These are phyloP conservation scores for Hura crepitans DNA, from an alignment of 441 rosid species.

Conservation along the genomic window DNA sequence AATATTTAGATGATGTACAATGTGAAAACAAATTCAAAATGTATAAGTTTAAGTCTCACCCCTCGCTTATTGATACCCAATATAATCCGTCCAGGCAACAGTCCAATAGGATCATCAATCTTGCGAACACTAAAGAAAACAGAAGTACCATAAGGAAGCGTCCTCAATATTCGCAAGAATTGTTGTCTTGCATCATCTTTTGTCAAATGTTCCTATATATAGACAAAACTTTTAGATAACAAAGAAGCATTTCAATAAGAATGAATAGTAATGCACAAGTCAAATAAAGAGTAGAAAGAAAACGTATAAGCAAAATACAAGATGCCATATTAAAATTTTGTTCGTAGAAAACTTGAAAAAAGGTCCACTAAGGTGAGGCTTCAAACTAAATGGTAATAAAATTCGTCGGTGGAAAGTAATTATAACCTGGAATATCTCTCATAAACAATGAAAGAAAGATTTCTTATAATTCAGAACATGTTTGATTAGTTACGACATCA, in stretches of 20 bases:
- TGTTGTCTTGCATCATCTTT: slow-evolving; percentile 98
- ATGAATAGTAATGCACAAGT: neutral
- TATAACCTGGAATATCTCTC: neutral
- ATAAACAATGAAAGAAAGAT: neutral
- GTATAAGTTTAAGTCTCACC: slow-evolving; percentile 45
- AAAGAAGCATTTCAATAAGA: slow-evolving; percentile 11
- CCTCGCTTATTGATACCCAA: slow-evolving; percentile 97
- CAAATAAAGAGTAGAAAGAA: neutral
- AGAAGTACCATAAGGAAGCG: slow-evolving; percentile 89
- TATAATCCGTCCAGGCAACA: slow-evolving; percentile 86
- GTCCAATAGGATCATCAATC: slow-evolving; percentile 98
- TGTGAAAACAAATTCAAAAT: neutral
- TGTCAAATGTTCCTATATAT: slow-evolving; percentile 66
- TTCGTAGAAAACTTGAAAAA: neutral
- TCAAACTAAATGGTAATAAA: neutral
- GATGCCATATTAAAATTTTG: neutral
- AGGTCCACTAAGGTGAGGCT: neutral
- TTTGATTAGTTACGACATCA: neutral
- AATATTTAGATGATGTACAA: neutral
- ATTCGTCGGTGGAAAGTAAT: neutral
- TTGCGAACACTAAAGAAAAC: slow-evolving; percentile 91
- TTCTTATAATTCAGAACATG: neutral
- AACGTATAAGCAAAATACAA: neutral
- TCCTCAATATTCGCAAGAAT: slow-evolving; percentile 74
- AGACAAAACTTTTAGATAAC: slow-evolving; percentile 17